Percentiles rank a stretch among this genome's conserved stretches.
Conservation (phyloP, 306 rosid species). For the Prunus padus region DNA sequence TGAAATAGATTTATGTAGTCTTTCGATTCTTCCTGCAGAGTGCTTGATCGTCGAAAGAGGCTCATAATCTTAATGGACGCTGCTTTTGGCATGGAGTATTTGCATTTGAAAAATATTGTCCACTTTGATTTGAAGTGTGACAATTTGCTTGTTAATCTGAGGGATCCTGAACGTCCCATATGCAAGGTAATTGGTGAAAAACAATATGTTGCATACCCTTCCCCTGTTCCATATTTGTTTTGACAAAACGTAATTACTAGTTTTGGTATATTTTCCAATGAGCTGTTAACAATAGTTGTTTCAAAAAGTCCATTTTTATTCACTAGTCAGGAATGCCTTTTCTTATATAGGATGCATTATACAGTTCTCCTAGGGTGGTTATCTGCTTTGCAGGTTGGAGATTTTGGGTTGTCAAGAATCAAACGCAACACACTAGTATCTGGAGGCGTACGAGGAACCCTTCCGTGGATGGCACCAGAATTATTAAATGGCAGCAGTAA, state of each 20-base stretch:
- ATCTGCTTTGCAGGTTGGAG: conserved; percentile 66
- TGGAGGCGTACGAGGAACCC: conserved; percentile 96
- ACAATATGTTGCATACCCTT: conserved; percentile 2
- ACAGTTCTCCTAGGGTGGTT: conserved; percentile 18
- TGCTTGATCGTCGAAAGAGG: conserved; percentile 85
- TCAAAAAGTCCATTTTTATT: background rate
- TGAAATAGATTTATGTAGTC: conserved; percentile 15
- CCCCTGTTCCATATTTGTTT: background rate
- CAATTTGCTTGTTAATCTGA: conserved; percentile 88
- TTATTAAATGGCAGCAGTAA: conserved; percentile 75
- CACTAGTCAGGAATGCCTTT: background rate
- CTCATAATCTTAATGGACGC: conserved; percentile 85
- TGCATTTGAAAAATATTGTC: conserved; percentile 86
- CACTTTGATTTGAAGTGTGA: conserved; percentile 97
- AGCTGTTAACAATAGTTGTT: conserved; percentile 5
- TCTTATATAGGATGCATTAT: background rate
- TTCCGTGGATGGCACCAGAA: conserved; percentile 99
- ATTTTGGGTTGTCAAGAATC: conserved; percentile 91
- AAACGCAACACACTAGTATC: conserved; percentile 85
- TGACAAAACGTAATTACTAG: background rate
- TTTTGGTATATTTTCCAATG: background rate
- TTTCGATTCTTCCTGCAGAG: conserved; percentile 51
- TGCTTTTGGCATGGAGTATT: conserved; percentile 98
- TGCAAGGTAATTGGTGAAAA: conserved; percentile 69
- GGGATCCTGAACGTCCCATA: conserved; percentile 84